Percentiles rank a stretch among this genome's conserved stretches.
Evolutionary conservation across 2,329 filamentous ascomycete genomes (phyloP).

Genomic region (Talaromyces sp.): DNA sequence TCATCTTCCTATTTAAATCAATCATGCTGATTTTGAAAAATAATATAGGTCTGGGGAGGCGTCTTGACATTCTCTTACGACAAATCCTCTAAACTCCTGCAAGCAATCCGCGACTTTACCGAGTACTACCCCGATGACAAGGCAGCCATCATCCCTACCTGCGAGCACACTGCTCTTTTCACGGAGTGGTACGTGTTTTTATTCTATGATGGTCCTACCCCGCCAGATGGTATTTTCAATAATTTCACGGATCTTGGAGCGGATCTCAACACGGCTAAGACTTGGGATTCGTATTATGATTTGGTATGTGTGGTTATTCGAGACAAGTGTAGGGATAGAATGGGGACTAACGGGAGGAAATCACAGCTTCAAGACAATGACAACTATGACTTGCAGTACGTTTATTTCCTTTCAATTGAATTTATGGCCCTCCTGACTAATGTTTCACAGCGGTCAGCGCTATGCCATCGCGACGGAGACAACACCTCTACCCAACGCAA

Average conservation of each 20-base stretch:
- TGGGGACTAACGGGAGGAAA: neutral
- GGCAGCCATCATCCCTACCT: slow-evolving; percentile 60
- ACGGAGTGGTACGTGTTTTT: slow-evolving; percentile 61
- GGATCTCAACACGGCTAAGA: slow-evolving; percentile 47
- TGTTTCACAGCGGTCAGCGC: slow-evolving; percentile 33
- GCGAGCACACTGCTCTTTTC: slow-evolving; percentile 48
- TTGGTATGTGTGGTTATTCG: slow-evolving; percentile 38
- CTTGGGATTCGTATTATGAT: slow-evolving; percentile 48
- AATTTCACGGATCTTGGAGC: slow-evolving; percentile 54
- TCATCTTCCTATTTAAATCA: neutral
- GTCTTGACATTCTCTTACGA: slow-evolving; percentile 42
- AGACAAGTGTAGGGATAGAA: neutral
- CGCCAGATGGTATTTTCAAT: slow-evolving; percentile 55
- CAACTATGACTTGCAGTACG: slow-evolving; percentile 32
- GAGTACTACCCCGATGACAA: slow-evolving; percentile 58
- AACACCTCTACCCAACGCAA: slow-evolving; percentile 36
- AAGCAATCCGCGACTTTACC: slow-evolving; percentile 36
- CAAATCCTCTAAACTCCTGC: slow-evolving; percentile 36
- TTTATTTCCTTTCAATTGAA: neutral
- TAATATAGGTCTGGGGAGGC: slow-evolving; percentile 47
- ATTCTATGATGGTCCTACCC: slow-evolving; percentile 60
- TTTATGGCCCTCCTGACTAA: neutral
- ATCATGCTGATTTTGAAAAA: neutral
- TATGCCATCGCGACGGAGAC: slow-evolving; percentile 44
- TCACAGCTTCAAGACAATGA: slow-evolving; percentile 44